phyloP scores from a whole-genome alignment of 768 basidiomycete genomes.

The Ramaria rubella region DNA sequence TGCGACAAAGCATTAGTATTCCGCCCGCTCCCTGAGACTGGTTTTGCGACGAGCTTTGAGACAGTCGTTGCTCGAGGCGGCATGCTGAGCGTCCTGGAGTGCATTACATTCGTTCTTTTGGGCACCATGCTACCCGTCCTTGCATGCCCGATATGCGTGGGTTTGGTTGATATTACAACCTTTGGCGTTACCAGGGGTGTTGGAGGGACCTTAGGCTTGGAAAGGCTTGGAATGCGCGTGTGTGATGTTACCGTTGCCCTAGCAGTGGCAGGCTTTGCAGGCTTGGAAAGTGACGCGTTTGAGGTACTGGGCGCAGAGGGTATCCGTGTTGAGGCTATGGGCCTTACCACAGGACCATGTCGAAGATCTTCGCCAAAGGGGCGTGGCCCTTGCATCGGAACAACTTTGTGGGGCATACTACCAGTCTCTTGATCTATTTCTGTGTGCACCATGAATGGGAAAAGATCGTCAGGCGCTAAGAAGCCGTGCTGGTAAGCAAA shows the following conservation, averaged over 20 bases:
- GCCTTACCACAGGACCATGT: too few species aligned
- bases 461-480: neutral
- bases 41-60: neutral
- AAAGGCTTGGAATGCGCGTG: neutral
- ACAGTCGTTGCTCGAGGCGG: neutral
- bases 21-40: neutral
- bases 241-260: neutral
- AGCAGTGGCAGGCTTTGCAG: neutral
- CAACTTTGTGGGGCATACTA: too few species aligned
- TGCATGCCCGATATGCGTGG: neutral
- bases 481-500: neutral
- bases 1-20: neutral
- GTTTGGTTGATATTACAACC: neutral
- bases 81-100: neutral
- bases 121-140: neutral
- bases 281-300: neutral
- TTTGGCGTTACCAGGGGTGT: neutral
- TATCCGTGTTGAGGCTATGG: neutral
- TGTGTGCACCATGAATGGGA: neutral
- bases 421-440: neutral
- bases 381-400: too few species aligned
- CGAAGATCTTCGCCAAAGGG: too few species aligned
- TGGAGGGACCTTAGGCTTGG: neutral
- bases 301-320: neutral
- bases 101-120: neutral